Percentiles rank a stretch among this genome's conserved stretches.
These are phyloP conservation scores for Haplosporangium gracile DNA, from an alignment of 192 early-diverging fungal genomes.

Conservation along the genomic window DNA sequence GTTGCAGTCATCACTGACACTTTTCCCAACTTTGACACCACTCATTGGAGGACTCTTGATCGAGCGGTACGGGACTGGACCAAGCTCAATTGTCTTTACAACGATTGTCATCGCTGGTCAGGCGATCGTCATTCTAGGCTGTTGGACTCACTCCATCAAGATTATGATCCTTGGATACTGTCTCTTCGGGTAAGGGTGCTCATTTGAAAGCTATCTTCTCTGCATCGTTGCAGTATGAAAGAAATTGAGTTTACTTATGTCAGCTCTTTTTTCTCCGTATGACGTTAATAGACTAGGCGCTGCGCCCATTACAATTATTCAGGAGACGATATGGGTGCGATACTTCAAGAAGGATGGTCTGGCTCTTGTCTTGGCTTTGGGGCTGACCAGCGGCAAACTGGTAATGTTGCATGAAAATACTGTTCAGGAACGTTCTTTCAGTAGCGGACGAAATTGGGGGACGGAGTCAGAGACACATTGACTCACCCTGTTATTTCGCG, in stretches of 20 bases:
- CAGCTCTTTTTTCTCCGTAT: constrained; percentile 60
- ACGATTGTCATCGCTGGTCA: constrained; percentile 56
- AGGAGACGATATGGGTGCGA: constrained; percentile 84
- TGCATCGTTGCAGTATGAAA: constrained; percentile 23
- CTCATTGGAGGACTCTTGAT: constrained; percentile 60
- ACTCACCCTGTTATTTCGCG: background rate
- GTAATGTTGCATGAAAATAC: constrained; percentile 32
- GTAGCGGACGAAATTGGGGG: background rate
- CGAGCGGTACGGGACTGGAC: constrained; percentile 60
- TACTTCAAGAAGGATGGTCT: constrained; percentile 80
- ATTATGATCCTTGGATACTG: constrained; percentile 58
- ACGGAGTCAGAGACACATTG: background rate
- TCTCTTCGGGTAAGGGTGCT: constrained; percentile 60
- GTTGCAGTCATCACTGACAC: constrained; percentile 56
- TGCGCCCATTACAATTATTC: constrained; percentile 82
- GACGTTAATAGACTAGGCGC: constrained; percentile 75
- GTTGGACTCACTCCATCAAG: constrained; percentile 57
- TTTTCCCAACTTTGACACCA: constrained; percentile 59
- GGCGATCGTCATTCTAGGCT: constrained; percentile 44
- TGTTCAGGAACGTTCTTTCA: background rate
- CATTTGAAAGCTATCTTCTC: constrained; percentile 60
- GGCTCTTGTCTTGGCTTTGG: constrained; percentile 75
- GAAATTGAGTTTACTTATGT: background rate
- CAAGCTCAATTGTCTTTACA: constrained; percentile 59
- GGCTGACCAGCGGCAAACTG: constrained; percentile 78